These are phyloP conservation scores for Erysimum cheiri DNA, from an alignment of 441 rosid species.

Conservation along the genomic window DNA sequence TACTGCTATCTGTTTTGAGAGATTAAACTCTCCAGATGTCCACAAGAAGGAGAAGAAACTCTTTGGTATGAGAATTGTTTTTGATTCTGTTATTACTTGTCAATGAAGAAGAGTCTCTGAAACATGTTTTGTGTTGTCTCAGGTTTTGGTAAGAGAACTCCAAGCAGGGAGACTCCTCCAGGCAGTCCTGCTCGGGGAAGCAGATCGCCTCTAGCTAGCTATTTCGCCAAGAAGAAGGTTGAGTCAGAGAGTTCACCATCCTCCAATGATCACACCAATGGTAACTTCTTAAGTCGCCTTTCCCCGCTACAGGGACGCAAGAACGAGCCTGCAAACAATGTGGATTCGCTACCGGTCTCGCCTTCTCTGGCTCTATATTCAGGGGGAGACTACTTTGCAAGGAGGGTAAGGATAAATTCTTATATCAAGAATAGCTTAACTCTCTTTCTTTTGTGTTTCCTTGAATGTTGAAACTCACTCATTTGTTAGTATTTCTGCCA, in stretches of 20 bases:
- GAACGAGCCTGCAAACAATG: conserved; percentile 19
- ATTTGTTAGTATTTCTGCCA: conserved; percentile 5
- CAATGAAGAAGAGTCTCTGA: conserved; percentile 26
- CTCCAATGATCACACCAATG: conserved; percentile 35
- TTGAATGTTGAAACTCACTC: conserved; percentile 24
- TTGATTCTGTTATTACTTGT: neutral
- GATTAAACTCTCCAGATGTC: conserved; percentile 29
- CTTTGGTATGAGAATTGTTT: conserved; percentile 31
- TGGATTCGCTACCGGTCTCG: conserved; percentile 32
- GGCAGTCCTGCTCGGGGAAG: conserved; percentile 38
- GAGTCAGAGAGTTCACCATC: conserved; percentile 27
- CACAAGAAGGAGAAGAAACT: conserved; percentile 41
- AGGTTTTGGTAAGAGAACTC: conserved; percentile 46
- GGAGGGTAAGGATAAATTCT: conserved; percentile 23
- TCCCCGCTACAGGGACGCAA: conserved; percentile 34
- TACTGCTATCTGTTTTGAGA: conserved; percentile 31
- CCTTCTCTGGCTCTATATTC: conserved; percentile 38
- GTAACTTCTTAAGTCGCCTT: conserved; percentile 41
- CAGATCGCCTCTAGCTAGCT: conserved; percentile 43
- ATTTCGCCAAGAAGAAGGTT: conserved; percentile 39
- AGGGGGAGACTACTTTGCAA: conserved; percentile 37
- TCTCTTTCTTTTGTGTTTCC: neutral
- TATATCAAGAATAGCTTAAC: neutral
- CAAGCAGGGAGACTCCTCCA: conserved; percentile 38
- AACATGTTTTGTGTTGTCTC: conserved; percentile 13